phyloP scores from a whole-genome alignment of 495 filamentous ascomycete genomes.

The Annulohypoxylon moriforme region DNA sequence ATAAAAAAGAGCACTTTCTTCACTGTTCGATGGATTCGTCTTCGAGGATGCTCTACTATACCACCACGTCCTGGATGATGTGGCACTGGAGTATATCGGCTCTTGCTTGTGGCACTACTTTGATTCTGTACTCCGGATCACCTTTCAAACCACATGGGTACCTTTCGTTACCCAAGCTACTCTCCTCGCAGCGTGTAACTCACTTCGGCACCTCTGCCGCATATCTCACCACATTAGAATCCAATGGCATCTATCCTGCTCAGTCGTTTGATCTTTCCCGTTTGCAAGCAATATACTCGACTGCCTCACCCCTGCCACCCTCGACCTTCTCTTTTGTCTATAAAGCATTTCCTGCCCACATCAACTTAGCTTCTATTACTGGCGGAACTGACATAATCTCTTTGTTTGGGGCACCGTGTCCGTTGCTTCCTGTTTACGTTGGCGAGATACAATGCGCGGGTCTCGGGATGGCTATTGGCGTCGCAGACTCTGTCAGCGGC shows the following conservation, averaged over 20 bases:
- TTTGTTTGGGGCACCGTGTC: conserved; percentile 87
- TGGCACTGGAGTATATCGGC: conserved; percentile 94
- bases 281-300: conserved; percentile 88
- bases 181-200: conserved; percentile 69
- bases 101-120: conserved; percentile 79
- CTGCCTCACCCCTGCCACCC: conserved; percentile 88
- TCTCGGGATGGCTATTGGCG: conserved; percentile 89
- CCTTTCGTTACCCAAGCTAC: conserved; percentile 55
- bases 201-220: conserved; percentile 95
- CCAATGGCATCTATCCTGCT: conserved; percentile 74
- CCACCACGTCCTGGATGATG: conserved; percentile 97
- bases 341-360: conserved; percentile 73
- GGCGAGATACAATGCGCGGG: conserved; percentile 93
- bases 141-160: conserved; percentile 73
- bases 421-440: conserved; percentile 83
- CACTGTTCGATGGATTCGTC: conserved; percentile 75
- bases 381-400: conserved; percentile 96
- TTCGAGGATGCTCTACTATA: conserved; percentile 80
- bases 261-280: conserved; percentile 63
- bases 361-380: conserved; percentile 87
- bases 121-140: conserved; percentile 89
- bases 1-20: conserved; percentile 92
- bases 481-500: conserved; percentile 72
- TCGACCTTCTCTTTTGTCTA: conserved; percentile 95
- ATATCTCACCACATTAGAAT: conserved; percentile 91